Evolutionary conservation across 805 yeast genomes (phyloP).

Genomic region (Yamadazyma sp.): DNA sequence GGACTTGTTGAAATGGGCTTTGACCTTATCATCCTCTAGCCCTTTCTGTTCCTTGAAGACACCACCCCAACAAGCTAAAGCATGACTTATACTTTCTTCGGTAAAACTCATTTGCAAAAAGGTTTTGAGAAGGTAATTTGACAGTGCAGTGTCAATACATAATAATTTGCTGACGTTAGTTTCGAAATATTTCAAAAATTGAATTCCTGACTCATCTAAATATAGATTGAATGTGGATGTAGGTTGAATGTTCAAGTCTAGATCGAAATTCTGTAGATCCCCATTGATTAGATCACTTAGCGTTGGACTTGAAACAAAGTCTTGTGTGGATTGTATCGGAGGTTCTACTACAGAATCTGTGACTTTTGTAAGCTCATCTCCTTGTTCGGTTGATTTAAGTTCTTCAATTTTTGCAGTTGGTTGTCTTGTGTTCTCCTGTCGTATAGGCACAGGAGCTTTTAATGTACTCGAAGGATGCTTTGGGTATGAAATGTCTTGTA

Average conservation of each 20-base stretch:
- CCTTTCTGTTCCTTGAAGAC: conserved; percentile 3
- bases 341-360: too few relatives aligned
- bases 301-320: conserved; percentile 1
- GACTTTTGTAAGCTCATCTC: too few relatives aligned
- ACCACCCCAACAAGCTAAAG: conserved; percentile 8
- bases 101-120: conserved; percentile 5
- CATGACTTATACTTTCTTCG: conserved; percentile 7
- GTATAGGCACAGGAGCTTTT: too few relatives aligned
- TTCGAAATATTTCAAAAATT: conserved; percentile 7
- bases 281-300: background rate
- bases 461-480: too few relatives aligned
- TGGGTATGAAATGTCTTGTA: too few relatives aligned
- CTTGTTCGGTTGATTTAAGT: too few relatives aligned
- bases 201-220: conserved; percentile 5
- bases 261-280: background rate
- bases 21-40: conserved; percentile 2
- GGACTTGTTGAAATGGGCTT: conserved; percentile 3
- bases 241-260: conserved; percentile 1
- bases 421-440: too few relatives aligned
- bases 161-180: conserved; percentile 2
- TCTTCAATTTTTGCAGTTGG: too few relatives aligned
- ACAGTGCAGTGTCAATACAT: background rate
- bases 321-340: background rate
- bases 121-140: conserved; percentile 6
- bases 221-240: conserved; percentile 4